These are phyloP conservation scores for Solanum infundibuliforme DNA, from an alignment of 257 asterid genomes.

Conservation along the genomic window DNA sequence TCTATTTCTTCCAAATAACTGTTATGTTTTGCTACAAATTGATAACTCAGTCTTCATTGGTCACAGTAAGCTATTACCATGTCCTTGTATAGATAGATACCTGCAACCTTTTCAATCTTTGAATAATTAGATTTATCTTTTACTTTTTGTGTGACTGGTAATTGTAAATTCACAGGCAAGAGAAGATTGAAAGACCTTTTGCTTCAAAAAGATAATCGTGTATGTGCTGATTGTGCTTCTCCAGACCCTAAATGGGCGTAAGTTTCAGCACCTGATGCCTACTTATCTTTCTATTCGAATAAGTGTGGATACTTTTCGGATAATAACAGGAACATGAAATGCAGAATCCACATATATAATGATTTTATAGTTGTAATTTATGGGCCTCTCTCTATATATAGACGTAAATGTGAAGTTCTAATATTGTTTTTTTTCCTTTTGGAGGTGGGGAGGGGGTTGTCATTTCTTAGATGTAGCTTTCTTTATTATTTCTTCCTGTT, in stretches of 20 bases:
- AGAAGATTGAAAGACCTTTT: conserved; percentile 77
- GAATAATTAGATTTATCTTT: background rate
- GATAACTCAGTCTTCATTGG: background rate
- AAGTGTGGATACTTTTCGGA: background rate
- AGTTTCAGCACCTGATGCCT: conserved; percentile 22
- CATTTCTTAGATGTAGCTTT: background rate
- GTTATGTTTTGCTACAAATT: background rate
- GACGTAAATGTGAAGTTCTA: background rate
- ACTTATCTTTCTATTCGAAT: background rate
- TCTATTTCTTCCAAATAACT: background rate
- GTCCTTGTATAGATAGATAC: background rate
- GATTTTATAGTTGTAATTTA: background rate
- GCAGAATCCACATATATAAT: background rate
- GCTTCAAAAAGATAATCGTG: conserved; percentile 64
- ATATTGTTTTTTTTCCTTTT: background rate
- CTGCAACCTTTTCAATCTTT: background rate
- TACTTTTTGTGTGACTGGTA: background rate
- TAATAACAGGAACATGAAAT: background rate
- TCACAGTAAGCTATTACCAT: background rate
- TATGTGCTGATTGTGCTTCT: conserved; percentile 95
- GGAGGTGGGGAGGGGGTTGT: background rate
- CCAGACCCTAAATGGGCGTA: conserved; percentile 99
- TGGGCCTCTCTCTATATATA: background rate
- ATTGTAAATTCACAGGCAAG: conserved; percentile 39
- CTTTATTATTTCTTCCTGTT: background rate